Evolutionary conservation across 2,329 filamentous ascomycete genomes (phyloP), one percentile per base, ranked within the genome.

Genomic region (Cladophialophora immunda): DNA sequence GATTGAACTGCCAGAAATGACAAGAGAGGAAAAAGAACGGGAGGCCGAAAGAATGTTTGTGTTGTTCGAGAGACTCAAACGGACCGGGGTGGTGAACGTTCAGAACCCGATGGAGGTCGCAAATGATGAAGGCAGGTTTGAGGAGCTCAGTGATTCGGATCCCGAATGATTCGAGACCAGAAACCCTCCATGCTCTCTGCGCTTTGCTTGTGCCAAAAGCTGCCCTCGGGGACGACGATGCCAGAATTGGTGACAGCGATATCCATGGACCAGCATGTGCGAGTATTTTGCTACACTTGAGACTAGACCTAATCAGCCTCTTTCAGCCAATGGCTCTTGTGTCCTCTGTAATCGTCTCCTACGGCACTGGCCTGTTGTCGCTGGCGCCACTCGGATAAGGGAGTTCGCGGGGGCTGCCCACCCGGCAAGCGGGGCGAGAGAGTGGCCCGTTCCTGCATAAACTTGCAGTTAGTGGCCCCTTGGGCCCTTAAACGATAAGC

Each of bases 1-100:
- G 2, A 32, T 58, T 9, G 81, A 87, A 6, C 80, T 87, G 11
- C 87, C 88, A 1, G 87, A 91, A 57, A 97, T 98, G 94, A 95
- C 91, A 0, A 83, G 92, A 55, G 93, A 94, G 71, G 94, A 98
- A 81, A 97, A 94, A 78, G 92, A 97, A 78, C 85, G 92, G 65
- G 95, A 99, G 76, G 94, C 94, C 0, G 94, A 97, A 78, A 87
- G 89, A 64, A 79, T 97, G 0, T 97, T 96, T 80, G 93, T 97
- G 13, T 81, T 97, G 2, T 97, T 97, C 79, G 93, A 97, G 79
- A 86, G 92, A 90, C 81, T 95, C 52, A 92, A 87, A 76, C 87
- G 86, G 68, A 95, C 89, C 11, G 93, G 93, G 2, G 84, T 96
- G 4, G 83, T 96, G 34, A 84, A 91, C 70, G 88, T 95, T 15